Conservation (phyloP, 345 rosid genomes). For the Acer saccharum region DNA sequence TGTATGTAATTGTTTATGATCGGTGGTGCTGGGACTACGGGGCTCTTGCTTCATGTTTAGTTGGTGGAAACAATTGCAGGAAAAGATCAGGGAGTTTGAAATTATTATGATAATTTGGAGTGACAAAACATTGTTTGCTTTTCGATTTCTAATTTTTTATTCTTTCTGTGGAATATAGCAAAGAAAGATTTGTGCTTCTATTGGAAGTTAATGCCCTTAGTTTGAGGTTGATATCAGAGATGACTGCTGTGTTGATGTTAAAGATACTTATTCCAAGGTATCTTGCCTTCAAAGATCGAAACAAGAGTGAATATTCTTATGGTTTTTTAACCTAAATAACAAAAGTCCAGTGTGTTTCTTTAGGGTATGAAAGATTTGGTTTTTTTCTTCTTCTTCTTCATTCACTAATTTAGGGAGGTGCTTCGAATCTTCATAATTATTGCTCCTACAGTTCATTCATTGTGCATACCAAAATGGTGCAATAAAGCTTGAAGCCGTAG, state of each 20-base stretch:
- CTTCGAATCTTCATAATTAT: background rate
- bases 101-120: background rate
- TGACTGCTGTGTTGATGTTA: background rate
- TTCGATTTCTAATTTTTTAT: background rate
- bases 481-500: background rate
- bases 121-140: background rate
- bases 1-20: background rate
- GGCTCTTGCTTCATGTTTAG: background rate
- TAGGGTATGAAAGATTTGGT: background rate
- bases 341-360: background rate
- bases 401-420: background rate
- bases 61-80: background rate
- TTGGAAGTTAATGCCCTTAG: background rate
- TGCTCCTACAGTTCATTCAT: background rate
- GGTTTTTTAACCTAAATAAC: background rate
- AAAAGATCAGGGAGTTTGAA: background rate
- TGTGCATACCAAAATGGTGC: background rate
- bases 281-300: background rate
- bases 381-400: background rate
- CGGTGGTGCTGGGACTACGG: background rate
- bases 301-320: background rate
- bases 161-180: background rate
- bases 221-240: background rate
- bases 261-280: background rate
- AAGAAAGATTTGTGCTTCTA: background rate